Evolutionary conservation across 495 filamentous ascomycete species (phyloP).

Genomic region (Endocarpon pusillum): DNA sequence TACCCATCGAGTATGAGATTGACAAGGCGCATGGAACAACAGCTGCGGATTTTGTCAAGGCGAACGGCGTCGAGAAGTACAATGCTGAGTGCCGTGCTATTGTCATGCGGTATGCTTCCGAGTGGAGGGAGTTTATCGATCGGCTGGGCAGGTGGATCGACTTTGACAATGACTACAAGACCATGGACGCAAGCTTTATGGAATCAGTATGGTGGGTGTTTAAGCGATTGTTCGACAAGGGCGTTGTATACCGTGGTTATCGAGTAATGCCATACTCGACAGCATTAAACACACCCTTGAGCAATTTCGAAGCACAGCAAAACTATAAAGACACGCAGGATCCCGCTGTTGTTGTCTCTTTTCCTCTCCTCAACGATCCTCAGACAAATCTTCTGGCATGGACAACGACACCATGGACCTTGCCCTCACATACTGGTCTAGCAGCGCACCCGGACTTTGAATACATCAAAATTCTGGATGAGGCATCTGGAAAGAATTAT

Average conservation of each 20-base stretch:
- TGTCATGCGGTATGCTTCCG: constrained; percentile 79
- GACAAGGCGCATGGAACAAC: constrained; percentile 92
- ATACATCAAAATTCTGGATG: constrained; percentile 82
- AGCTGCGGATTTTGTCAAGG: constrained; percentile 70
- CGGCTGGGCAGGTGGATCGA: constrained; percentile 93
- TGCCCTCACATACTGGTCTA: constrained; percentile 69
- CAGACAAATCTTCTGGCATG: constrained; percentile 66
- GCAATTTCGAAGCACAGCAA: constrained; percentile 86
- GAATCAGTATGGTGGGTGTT: constrained; percentile 96
- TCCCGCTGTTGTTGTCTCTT: constrained; percentile 78
- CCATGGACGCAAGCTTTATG: constrained; percentile 91
- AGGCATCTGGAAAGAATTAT: constrained; percentile 65
- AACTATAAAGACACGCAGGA: constrained; percentile 92
- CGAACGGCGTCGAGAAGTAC: constrained; percentile 79
- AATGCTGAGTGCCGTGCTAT: constrained; percentile 86
- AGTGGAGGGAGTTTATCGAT: constrained; percentile 85
- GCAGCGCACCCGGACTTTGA: constrained; percentile 81
- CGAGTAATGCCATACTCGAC: constrained; percentile 93
- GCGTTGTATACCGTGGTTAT: constrained; percentile 72
- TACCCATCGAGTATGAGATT: constrained; percentile 95
- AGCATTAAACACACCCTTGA: constrained; percentile 72
- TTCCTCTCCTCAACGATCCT: constrained; percentile 63
- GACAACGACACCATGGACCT: constrained; percentile 95
- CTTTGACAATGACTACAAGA: constrained; percentile 98
- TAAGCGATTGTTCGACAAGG: constrained; percentile 81